Percentiles rank a stretch among this genome's conserved stretches.
Conservation (phyloP, 129 eudicot genomes). For the Artemisia tridentata region DNA sequence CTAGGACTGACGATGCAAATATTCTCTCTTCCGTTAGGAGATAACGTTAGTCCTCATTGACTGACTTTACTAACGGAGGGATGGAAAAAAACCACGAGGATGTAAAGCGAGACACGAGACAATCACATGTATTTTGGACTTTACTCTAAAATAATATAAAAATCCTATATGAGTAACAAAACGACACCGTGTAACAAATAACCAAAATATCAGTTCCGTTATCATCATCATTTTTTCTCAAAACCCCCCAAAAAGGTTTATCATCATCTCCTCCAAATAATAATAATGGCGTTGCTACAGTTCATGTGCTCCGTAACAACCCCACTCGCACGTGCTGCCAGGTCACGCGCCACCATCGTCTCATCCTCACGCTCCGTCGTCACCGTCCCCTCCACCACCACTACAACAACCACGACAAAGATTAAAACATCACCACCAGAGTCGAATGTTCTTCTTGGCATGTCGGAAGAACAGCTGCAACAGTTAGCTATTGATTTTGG, state of each 20-base stretch:
- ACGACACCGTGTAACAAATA: slow-evolving; percentile 7
- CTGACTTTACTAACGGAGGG: fast-evolving
- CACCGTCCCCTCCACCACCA: slow-evolving; percentile 28
- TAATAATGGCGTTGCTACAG: slow-evolving; percentile 58
- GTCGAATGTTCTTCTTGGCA: slow-evolving; percentile 80
- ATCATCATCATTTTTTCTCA: not conserved
- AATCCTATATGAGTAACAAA: not conserved
- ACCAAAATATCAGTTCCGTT: slow-evolving; percentile 14
- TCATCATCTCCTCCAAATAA: not conserved
- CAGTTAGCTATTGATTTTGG: slow-evolving; percentile 81
- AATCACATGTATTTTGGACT: too few relatives aligned
- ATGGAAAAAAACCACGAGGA: too few relatives aligned
- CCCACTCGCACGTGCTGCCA: slow-evolving; percentile 60
- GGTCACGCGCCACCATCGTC: slow-evolving; percentile 52
- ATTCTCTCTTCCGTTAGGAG: too few relatives aligned
- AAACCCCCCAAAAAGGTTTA: slow-evolving; percentile 9
- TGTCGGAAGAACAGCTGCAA: slow-evolving; percentile 87
- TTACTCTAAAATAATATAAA: too few relatives aligned
- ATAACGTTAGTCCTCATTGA: too few relatives aligned
- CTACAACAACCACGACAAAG: too few relatives aligned
- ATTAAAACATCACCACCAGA: slow-evolving; percentile 27
- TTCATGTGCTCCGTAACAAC: slow-evolving; percentile 39
- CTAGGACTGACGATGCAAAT: too few relatives aligned
- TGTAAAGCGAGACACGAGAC: too few relatives aligned
- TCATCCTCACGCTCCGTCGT: slow-evolving; percentile 35